A percentile compares a stretch with the other conserved stretches of the same genome.
phyloP scores from a whole-genome alignment of 176 grass and related monocot genomes.

The Bromus sterilis region DNA sequence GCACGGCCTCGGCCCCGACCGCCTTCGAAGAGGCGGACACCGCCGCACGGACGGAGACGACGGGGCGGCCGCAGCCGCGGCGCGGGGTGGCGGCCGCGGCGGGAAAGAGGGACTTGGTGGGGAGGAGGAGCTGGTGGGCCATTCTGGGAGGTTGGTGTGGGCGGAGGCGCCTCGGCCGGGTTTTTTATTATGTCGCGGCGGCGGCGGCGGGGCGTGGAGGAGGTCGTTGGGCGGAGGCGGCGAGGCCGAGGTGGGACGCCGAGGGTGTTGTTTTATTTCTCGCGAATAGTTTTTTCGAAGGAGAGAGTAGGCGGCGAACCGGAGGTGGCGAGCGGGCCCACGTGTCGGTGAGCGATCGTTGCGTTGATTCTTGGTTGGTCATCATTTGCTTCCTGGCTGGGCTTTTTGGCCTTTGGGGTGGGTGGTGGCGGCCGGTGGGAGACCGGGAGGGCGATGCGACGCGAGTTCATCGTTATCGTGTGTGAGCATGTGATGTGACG shows the following conservation, averaged over 20 bases:
- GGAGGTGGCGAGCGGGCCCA: background rate
- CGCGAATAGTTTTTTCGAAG: conserved; percentile 18
- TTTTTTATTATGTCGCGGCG: background rate
- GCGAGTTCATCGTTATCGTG: background rate
- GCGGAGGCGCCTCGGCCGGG: background rate
- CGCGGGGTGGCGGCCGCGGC: background rate
- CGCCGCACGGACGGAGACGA: conserved; percentile 40
- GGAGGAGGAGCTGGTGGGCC: conserved; percentile 36
- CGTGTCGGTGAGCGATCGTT: background rate
- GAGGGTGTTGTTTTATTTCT: conserved; percentile 1
- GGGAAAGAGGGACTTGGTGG: conserved; percentile 34
- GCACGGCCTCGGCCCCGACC: conserved; percentile 28
- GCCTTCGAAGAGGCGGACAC: conserved; percentile 17
- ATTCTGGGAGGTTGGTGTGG: background rate
- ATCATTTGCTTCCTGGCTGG: background rate
- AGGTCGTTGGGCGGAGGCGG: conserved; percentile 8
- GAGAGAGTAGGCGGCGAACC: background rate
- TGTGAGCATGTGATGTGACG: background rate
- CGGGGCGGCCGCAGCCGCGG: background rate
- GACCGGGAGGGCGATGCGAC: background rate
- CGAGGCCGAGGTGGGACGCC: conserved; percentile 30
- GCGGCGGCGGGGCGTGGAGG: conserved; percentile 26
- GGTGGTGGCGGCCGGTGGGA: background rate
- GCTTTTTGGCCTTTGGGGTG: background rate
- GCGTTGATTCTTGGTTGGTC: background rate